Base-by-base conservation (phyloP, 371 early-diverging fungal genomes). In the Mucor piriformis region DNA sequence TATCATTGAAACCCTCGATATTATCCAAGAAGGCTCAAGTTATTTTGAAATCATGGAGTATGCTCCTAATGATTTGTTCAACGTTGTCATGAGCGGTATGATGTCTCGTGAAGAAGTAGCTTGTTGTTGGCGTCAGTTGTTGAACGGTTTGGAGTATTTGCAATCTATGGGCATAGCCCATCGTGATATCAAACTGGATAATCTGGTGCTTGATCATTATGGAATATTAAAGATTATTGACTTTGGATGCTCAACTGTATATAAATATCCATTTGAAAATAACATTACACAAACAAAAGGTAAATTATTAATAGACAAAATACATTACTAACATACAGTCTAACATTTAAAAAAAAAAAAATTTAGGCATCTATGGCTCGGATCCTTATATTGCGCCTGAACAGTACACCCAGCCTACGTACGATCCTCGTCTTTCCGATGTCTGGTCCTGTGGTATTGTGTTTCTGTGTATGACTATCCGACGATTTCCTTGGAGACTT, bases 241-340 rank as follows among this genome's bases (percentile, higher is more conserved):
- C 64, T 95, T 95, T 83, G 95, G 96, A 15, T 89, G 87, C 34
- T 88, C 94, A 11, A 84, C 85, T 27, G 90, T 92, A n/a, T 91
- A 81, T 62, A 77, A 84, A 57, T 76, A 82, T 42, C 86, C 88
- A 1, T 92, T 88, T 70, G 83, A 82, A 57, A 63, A 69, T 46
- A 74, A 63, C 47, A 59, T 79, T 42, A 74, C 74, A 40, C 64
- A 77, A 50, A 85, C 84, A 13, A 81, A 77, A 76, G 84, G 84
- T 70, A 79, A 53, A n/a, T 0, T 13, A 20, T n/a, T n/a, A n/a
- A n/a, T n/a, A n/a, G n/a, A n/a, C n/a, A n/a, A n/a, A n/a, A n/a
- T n/a, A n/a, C n/a, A n/a, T n/a, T n/a, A n/a, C n/a, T n/a, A n/a
- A 15, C 16, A 40, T 40, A 10, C 27, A 48, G 27, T 20, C 24